These are phyloP conservation scores for Phytophthora macrochlamydospora DNA, from an alignment of 352 stramenopile genomes.

Conservation along the genomic window DNA sequence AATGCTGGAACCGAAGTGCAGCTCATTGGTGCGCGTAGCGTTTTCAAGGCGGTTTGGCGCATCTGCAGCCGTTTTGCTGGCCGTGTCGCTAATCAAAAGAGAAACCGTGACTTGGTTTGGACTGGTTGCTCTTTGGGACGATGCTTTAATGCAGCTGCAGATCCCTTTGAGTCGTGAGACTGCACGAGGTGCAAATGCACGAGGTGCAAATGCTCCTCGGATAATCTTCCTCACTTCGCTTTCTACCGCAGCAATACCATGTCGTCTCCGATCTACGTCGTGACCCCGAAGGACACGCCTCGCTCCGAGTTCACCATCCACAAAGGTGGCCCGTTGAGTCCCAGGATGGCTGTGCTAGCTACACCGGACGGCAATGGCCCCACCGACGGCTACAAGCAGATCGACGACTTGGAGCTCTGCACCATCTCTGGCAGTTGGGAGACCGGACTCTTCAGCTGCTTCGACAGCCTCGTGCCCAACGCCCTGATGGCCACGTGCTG, in stretches of 20 bases:
- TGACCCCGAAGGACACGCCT: constrained; percentile 21
- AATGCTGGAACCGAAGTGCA: too few species aligned
- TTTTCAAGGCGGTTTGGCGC: too few species aligned
- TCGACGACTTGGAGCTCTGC: constrained; percentile 21
- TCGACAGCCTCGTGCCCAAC: constrained; percentile 54
- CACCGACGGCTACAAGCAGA: constrained; percentile 25
- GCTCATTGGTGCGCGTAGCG: too few species aligned
- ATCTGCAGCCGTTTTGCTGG: too few species aligned
- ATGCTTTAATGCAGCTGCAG: too few species aligned
- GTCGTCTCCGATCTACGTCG: constrained; percentile 15
- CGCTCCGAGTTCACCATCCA: constrained; percentile 27
- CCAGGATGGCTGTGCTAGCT: constrained; percentile 12
- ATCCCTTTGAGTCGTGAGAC: too few species aligned
- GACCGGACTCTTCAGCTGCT: constrained; percentile 46
- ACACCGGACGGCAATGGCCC: constrained; percentile 20
- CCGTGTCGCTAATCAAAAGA: too few species aligned
- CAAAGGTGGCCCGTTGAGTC: constrained; percentile 20
- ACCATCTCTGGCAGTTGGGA: constrained; percentile 37
- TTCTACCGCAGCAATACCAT: constrained; percentile 9
- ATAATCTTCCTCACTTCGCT: constrained; percentile 2
- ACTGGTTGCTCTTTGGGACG: too few species aligned
- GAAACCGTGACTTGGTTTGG: too few species aligned
- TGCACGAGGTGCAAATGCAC: too few species aligned
- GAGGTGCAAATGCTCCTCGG: background rate
- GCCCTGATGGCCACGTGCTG: constrained; percentile 52